A percentile compares a stretch with the other conserved stretches of the same genome.
Evolutionary conservation across 140 eudicot species (phyloP).

Genomic region (Erigeron philadelphicus): DNA sequence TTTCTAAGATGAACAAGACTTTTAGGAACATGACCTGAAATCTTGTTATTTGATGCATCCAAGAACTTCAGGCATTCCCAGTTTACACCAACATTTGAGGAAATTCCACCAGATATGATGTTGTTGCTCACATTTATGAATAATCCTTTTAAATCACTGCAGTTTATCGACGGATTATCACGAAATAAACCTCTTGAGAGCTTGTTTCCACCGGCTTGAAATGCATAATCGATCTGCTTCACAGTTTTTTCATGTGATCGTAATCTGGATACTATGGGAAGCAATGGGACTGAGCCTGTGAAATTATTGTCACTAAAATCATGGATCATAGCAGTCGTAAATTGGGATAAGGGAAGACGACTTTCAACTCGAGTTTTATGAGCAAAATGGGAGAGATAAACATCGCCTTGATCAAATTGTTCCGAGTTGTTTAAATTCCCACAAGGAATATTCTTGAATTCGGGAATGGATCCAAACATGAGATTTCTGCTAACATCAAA

Average conservation of each 20-base stretch:
- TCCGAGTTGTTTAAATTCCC: slow-evolving; percentile 6
- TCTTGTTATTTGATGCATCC: slow-evolving; percentile 47
- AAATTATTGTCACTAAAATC: slow-evolving; percentile 39
- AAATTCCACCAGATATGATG: slow-evolving; percentile 35
- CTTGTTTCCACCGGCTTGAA: slow-evolving; percentile 41
- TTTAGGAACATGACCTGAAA: slow-evolving; percentile 45
- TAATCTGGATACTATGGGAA: slow-evolving; percentile 28
- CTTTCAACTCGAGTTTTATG: slow-evolving; percentile 24
- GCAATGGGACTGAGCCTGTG: slow-evolving; percentile 31
- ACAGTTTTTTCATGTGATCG: slow-evolving; percentile 14
- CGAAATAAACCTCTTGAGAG: slow-evolving; percentile 35
- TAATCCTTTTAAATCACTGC: slow-evolving; percentile 28
- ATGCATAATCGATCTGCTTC: slow-evolving; percentile 34
- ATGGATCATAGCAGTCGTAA: slow-evolving; percentile 28
- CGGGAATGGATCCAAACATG: slow-evolving; percentile 41
- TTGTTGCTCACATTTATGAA: slow-evolving; percentile 44
- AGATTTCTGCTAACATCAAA: slow-evolving; percentile 41
- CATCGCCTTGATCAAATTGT: slow-evolving; percentile 12
- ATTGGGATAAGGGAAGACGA: slow-evolving; percentile 32
- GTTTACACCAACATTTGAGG: slow-evolving; percentile 30
- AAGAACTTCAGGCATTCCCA: slow-evolving; percentile 41
- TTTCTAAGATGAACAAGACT: slow-evolving; percentile 30
- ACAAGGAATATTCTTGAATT: slow-evolving; percentile 21
- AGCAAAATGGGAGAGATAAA: slow-evolving; percentile 31
- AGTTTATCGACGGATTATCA: slow-evolving; percentile 23